Base-by-base conservation (phyloP, 345 rosid genomes). In the Hirschfeldia incana region DNA sequence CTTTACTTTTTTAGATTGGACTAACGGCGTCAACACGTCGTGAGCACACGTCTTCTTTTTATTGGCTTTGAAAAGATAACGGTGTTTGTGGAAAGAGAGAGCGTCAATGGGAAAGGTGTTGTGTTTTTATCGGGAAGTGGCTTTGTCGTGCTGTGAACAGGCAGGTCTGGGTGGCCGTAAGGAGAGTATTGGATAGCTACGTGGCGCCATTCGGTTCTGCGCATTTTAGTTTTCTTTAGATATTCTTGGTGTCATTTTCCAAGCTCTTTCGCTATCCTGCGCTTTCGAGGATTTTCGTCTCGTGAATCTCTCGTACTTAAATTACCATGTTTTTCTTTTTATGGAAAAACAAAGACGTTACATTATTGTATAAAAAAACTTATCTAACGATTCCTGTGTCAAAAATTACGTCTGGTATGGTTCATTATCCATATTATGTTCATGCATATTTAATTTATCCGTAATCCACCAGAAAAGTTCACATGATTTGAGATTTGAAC, bases 121-220 rank as follows among this genome's bases (percentile, higher is more conserved):
- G 83, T 82, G 87, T 83, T 84, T 88, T 85, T 86, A 84, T 74
- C 82, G 89, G 87, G 84, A 85, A 90, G 75, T 83, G 88, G 85
- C 78, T 71, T 84, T 90, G 93, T 89, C 92, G 91, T 85, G 89
- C 92, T 80, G 82, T 85, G 74, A 86, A 89, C 97, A 80, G 86
- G 92, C 92, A 90, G 84, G 89, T 84, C 83, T 83, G 78, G 85
- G 83, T 78, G 85, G 86, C 71, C 62, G 82, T 36, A 77, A 21
- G 21, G 80, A 75, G 78, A 27, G 65, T 46, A 46, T 46, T 28
- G 65, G 67, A 28, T 57, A 34, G 62, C 9, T 55, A 73, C 78
- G 69, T 55, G 63, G 82, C 83, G 85, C 83, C 74, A 29, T 8
- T 6, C 26, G n/a, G 4, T 3, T 58, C 9, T 17, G 86, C 73